These are phyloP conservation scores for Gossypium gossypioides DNA, from an alignment of 441 rosid species.

Conservation along the genomic window DNA sequence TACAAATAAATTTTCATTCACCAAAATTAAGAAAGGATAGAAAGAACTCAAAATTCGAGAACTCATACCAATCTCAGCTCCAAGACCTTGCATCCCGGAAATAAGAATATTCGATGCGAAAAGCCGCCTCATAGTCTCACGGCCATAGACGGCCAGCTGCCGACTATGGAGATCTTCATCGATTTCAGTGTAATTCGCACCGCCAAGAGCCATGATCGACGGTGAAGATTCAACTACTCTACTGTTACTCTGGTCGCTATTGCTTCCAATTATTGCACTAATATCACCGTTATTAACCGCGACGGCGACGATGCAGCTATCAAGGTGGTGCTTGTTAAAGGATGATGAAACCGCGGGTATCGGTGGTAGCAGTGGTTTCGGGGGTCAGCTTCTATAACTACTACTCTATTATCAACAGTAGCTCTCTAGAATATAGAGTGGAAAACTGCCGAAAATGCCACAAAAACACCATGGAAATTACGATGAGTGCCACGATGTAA, in stretches of 20 bases:
- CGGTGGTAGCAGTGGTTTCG: slow-evolving; percentile 13
- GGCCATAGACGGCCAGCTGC: slow-evolving; percentile 94
- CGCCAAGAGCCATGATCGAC: slow-evolving; percentile 42
- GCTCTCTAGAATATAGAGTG: slow-evolving; percentile 49
- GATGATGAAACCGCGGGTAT: slow-evolving; percentile 14
- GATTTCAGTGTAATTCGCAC: slow-evolving; percentile 48
- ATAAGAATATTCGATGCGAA: slow-evolving; percentile 77
- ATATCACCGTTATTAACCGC: slow-evolving; percentile 8
- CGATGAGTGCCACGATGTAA: slow-evolving; percentile 13
- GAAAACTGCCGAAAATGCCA: slow-evolving; percentile 28
- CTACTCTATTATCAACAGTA: slow-evolving; percentile 27
- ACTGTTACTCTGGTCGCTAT: slow-evolving; percentile 9
- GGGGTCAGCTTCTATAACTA: slow-evolving; percentile 26
- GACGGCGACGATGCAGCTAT: background rate
- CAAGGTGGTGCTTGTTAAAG: slow-evolving; percentile 26
- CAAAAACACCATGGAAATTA: slow-evolving; percentile 16
- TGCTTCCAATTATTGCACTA: slow-evolving; percentile 4
- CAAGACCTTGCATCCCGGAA: slow-evolving; percentile 87
- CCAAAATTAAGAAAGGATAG: background rate
- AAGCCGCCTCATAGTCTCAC: slow-evolving; percentile 87
- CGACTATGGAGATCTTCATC: slow-evolving; percentile 96
- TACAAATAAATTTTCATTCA: background rate
- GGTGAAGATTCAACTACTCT: slow-evolving; percentile 15
- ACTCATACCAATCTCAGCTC: slow-evolving; percentile 77
- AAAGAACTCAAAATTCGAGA: background rate